phyloP scores from a whole-genome alignment of 1,284 basidiomycete genomes.

The Irpex rosettiformis region DNA sequence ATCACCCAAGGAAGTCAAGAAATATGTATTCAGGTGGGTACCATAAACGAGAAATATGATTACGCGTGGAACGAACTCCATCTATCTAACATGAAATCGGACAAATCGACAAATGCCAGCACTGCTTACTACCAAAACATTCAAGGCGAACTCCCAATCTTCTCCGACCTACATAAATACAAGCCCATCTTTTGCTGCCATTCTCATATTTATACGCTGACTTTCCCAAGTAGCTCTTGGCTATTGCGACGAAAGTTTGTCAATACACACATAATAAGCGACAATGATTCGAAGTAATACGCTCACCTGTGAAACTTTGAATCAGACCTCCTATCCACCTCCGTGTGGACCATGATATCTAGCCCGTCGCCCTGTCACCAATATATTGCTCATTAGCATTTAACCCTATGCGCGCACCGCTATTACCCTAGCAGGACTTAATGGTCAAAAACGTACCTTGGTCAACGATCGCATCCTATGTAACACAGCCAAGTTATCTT shows the following conservation, averaged over 20 bases:
- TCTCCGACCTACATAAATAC: too few species aligned
- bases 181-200: too few species aligned
- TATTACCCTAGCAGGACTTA: too few species aligned
- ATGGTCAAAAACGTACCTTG: too few species aligned
- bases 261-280: neutral
- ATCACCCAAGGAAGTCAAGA: too few species aligned
- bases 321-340: neutral
- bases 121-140: too few species aligned
- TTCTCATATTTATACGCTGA: neutral
- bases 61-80: too few species aligned
- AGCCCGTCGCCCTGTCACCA: neutral
- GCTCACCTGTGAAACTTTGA: neutral
- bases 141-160: too few species aligned
- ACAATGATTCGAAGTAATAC: neutral
- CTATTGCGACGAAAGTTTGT: neutral
- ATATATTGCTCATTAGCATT: neutral
- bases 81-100: too few species aligned
- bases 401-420: accelerated
- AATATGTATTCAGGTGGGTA: too few species aligned
- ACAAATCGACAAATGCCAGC: too few species aligned
- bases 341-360: neutral
- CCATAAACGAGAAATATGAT: too few species aligned
- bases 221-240: neutral
- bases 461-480: neutral
- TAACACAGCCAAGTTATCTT: neutral